Conservation (phyloP, 176 grass and related monocot species). For the Chloris gayana region DNA sequence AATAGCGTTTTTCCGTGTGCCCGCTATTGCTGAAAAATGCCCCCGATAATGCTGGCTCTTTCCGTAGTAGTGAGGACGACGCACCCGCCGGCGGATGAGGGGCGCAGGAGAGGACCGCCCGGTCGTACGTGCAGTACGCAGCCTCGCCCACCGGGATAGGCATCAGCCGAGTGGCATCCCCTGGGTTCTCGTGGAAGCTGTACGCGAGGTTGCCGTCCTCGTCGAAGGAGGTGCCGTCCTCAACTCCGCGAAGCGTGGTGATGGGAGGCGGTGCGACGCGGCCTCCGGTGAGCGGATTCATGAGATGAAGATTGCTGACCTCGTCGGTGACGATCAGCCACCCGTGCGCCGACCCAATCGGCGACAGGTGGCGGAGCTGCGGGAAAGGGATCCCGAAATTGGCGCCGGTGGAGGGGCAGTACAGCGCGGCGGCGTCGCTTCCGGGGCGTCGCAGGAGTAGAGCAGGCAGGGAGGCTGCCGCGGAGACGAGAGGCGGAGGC, state of each 20-base stretch:
- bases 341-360: no score
- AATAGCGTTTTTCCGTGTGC: no score
- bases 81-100: background rate
- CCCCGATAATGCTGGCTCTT: no score
- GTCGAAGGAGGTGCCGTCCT: background rate
- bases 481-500: no score
- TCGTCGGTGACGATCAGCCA: background rate
- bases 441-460: no score
- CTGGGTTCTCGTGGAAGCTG: background rate
- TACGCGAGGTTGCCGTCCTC: background rate
- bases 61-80: no score
- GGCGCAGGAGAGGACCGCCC: slow-evolving; percentile 8
- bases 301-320: slow-evolving; percentile 14
- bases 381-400: no score
- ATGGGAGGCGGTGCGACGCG: slow-evolving; percentile 4
- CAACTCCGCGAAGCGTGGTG: background rate
- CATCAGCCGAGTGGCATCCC: background rate
- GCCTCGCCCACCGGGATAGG: background rate
- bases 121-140: background rate
- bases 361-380: no score
- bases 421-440: background rate
- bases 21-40: no score
- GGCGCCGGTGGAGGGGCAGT: no score
- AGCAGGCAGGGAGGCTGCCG: no score
- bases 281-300: slow-evolving; percentile 19